Percentiles rank a stretch among this genome's conserved stretches.
Evolutionary conservation across 345 rosid genomes (phyloP).

Genomic region (Leavenworthia alabamica): DNA sequence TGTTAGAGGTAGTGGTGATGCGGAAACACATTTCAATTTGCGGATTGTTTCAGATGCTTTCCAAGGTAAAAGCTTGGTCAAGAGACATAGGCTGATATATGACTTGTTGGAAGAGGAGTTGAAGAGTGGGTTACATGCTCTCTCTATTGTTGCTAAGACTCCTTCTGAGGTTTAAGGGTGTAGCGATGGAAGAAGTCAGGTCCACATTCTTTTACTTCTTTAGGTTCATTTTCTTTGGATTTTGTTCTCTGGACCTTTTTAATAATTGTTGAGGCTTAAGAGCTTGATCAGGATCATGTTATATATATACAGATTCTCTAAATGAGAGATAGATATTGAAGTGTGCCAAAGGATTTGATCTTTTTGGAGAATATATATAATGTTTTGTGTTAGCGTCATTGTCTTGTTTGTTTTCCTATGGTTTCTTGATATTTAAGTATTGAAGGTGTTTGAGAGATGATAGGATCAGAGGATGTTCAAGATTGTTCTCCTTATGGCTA

Average conservation of each 20-base stretch:
- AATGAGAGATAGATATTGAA: not conserved
- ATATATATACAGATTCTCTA: not conserved
- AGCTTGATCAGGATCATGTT: conserved; percentile 6
- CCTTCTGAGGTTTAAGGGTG: conserved; percentile 24
- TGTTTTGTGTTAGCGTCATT: not conserved
- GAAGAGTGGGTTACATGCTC: conserved; percentile 31
- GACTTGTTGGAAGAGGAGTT: conserved; percentile 31
- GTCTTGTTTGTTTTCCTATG: conserved; percentile 9
- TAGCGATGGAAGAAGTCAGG: not conserved
- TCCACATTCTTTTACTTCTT: conserved; percentile 16
- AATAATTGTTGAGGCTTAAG: conserved; percentile 10
- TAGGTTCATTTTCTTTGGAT: conserved; percentile 8
- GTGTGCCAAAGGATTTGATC: conserved; percentile 7
- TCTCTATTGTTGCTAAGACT: conserved; percentile 33
- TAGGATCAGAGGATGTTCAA: not conserved
- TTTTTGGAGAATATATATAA: conserved; percentile 1
- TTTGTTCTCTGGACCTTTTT: not conserved
- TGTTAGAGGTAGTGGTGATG: conserved; percentile 27
- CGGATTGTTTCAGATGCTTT: conserved; percentile 28
- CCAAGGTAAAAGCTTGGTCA: conserved; percentile 31
- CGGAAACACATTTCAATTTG: conserved; percentile 34
- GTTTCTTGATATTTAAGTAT: not conserved
- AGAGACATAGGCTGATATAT: conserved; percentile 32
- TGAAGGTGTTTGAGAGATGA: conserved; percentile 11
- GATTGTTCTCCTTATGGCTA: not conserved